Percentiles rank a stretch among this genome's conserved stretches.
phyloP scores from a whole-genome alignment of 2,329 filamentous ascomycete species.

The Pseudocercospora macadamiae region DNA sequence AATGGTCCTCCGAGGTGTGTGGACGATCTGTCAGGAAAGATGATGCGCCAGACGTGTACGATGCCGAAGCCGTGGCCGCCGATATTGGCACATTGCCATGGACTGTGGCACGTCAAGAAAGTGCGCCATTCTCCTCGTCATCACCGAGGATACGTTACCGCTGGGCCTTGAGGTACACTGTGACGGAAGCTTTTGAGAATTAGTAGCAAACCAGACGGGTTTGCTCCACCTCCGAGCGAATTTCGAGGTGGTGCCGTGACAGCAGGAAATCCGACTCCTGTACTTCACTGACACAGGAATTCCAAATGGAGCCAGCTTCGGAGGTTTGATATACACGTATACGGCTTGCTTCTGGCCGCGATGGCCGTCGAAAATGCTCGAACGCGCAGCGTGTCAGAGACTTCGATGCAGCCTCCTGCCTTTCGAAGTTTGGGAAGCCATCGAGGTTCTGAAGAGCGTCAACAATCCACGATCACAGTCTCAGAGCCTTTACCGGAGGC shows the following conservation, averaged over 20 bases:
- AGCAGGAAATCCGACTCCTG: neutral
- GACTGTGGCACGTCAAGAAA: neutral
- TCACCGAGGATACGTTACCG: neutral
- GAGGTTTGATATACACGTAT: neutral
- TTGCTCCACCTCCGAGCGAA: neutral
- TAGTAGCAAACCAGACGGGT: neutral
- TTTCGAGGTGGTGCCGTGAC: neutral
- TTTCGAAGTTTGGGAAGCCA: neutral
- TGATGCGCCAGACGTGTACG: too few species aligned
- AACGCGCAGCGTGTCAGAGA: neutral
- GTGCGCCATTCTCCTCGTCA: neutral
- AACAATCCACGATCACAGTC: neutral
- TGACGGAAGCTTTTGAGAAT: too few species aligned
- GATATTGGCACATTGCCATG: neutral
- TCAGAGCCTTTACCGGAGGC: constrained; percentile 8
- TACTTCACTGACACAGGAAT: neutral
- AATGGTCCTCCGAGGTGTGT: neutral
- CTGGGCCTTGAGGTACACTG: neutral
- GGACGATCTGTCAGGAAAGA: too few species aligned
- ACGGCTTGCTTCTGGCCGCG: neutral
- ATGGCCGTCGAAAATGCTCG: neutral
- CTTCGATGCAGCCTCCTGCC: neutral
- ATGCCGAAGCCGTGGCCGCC: too few species aligned
- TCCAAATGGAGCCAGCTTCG: neutral
- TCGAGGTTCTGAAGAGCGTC: neutral